Base-by-base conservation (phyloP, 148 eudicot genomes). In the Vaccinium darrowii region DNA sequence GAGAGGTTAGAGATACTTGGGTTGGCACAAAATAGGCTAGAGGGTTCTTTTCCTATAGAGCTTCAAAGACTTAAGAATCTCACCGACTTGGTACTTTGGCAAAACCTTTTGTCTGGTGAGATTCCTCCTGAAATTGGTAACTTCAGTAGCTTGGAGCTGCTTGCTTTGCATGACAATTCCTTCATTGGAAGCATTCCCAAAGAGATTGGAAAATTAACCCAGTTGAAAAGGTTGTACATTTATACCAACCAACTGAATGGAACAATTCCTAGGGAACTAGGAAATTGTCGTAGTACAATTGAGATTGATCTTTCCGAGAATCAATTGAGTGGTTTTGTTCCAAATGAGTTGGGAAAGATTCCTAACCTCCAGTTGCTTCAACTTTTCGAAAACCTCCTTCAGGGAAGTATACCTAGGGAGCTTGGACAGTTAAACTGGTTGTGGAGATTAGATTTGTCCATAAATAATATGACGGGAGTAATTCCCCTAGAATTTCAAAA, bases 301-400 rank as follows among this genome's bases (percentile, higher is more conserved):
- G 92, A 91, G 83, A 88, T 91, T 8, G 93, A 91, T 87, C 89
- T 91, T 80, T 91, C 93, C 53, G 93, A 91, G 73, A 91, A 91
- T 49, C 78, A 49, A 7, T 81, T 91, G 30, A 86, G 83, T 54
- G 93, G 93, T 9, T 53, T 78, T 33, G 88, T 91, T 58, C 93
- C 93, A 5, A 85, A 81, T 67, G 84, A 87, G 71, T 86, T 91
- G 56, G 88, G 86, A 4, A 84, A 72, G 47, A 82, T 90, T 84
- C 72, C 89, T n/a, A 79, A 81, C 73, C 92, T 91, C 53, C 79
- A 36, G 8, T 86, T 91, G 86, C 93, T 91, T 79, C 90, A 90
- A 79, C 92, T 91, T 72, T 91, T 91, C 47, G 93, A 91, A 69
- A 91, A 91, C 83, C 84, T 80, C 58, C 88, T 91, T 14, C 84